phyloP scores from a whole-genome alignment of 805 yeast genomes.

The Candida boidinii region DNA sequence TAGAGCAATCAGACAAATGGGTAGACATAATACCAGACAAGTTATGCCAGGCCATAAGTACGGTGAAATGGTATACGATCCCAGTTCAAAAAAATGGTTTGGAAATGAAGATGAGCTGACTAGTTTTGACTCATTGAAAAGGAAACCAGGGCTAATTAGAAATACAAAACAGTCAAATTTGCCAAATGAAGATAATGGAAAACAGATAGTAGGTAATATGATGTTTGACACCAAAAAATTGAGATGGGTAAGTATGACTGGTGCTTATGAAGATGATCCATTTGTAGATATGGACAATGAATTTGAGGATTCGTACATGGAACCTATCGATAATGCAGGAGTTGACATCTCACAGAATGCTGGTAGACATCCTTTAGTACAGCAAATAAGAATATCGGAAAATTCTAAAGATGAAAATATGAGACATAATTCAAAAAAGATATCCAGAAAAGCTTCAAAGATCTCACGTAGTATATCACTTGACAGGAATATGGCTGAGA shows the following conservation, averaged over 20 bases:
- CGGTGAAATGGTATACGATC: constrained; percentile 46
- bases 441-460: not conserved
- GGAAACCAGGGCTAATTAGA: constrained; percentile 30
- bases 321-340: no score
- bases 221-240: constrained; percentile 47
- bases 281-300: constrained; percentile 46
- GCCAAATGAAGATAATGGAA: constrained; percentile 10
- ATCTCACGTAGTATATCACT: no score
- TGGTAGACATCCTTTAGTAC: constrained; percentile 1
- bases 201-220: constrained; percentile 45
- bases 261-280: constrained; percentile 33
- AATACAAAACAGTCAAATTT: constrained; percentile 2
- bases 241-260: constrained; percentile 48
- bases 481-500: no score
- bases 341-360: no score
- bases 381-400: not conserved
- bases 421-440: not conserved
- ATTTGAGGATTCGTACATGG: no score
- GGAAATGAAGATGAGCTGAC: constrained; percentile 54
- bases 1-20: constrained; percentile 20
- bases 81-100: constrained; percentile 46
- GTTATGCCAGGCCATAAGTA: constrained; percentile 21
- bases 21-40: constrained; percentile 16
- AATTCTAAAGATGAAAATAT: not conserved
- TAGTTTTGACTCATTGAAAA: constrained; percentile 35